Conservation (phyloP, 805 yeast species). For the Jamesozyma lodderae region DNA sequence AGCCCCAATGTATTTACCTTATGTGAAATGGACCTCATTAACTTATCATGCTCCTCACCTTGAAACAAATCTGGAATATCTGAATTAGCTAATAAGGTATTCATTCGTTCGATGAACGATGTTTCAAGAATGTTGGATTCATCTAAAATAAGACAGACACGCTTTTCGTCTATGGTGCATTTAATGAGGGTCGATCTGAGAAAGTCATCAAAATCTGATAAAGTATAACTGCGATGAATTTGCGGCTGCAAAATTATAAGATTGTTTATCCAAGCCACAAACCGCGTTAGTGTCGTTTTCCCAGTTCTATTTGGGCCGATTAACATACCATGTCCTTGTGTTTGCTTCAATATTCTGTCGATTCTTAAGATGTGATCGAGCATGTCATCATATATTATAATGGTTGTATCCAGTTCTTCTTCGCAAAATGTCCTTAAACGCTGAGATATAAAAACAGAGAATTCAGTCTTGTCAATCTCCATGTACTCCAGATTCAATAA, state of each 20-base stretch:
- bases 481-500: constrained; percentile 65
- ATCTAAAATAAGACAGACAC: constrained; percentile 64
- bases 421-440: constrained; percentile 65
- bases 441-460: constrained; percentile 49
- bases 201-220: constrained; percentile 58
- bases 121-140: constrained; percentile 72
- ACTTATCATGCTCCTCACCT: constrained; percentile 51
- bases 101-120: constrained; percentile 82
- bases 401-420: constrained; percentile 55
- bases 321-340: constrained; percentile 83
- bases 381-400: constrained; percentile 60
- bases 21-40: constrained; percentile 48
- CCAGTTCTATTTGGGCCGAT: constrained; percentile 82
- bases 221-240: constrained; percentile 44
- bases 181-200: constrained; percentile 45
- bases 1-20: constrained; percentile 53
- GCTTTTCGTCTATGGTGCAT: constrained; percentile 48
- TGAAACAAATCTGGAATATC: constrained; percentile 86
- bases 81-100: constrained; percentile 84
- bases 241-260: constrained; percentile 48
- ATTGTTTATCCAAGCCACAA: constrained; percentile 91
- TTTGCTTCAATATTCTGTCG: constrained; percentile 73
- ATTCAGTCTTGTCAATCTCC: constrained; percentile 41
- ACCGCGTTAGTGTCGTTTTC: constrained; percentile 61
- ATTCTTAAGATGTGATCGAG: constrained; percentile 68